phyloP scores from a whole-genome alignment of 345 rosid species.

The Populus ilicifolia region DNA sequence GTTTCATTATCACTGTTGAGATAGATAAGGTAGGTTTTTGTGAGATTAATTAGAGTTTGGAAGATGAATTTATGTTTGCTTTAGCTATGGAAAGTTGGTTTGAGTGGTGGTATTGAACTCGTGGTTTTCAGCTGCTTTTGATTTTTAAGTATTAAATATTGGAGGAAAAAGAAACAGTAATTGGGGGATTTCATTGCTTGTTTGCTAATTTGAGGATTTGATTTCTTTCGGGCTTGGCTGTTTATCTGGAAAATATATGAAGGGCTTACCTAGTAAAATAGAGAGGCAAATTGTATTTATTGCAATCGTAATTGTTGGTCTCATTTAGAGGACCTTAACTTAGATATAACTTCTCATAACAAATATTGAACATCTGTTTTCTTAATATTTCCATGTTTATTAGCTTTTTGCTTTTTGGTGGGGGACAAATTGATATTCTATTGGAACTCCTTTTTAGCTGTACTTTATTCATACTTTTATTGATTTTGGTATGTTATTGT shows the following conservation, averaged over 20 bases:
- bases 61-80: not conserved
- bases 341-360: not conserved
- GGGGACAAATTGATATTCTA: not conserved
- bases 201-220: not conserved
- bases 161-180: not conserved
- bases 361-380: not conserved
- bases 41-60: not conserved
- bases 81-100: not conserved
- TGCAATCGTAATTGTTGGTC: not conserved
- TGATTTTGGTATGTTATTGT: slow-evolving; percentile 12
- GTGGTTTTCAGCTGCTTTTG: not conserved
- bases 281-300: not conserved
- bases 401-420: not conserved
- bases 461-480: not conserved
- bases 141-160: not conserved
- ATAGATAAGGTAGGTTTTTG: not conserved
- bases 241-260: not conserved
- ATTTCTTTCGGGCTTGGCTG: not conserved
- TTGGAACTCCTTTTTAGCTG: not conserved
- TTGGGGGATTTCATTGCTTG: not conserved
- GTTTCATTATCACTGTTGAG: not conserved
- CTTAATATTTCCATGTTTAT: not conserved
- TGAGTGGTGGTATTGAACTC: not conserved
- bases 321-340: not conserved
- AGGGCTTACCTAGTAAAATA: not conserved